These are phyloP conservation scores for Paraphoma sp. DNA, from an alignment of 2,329 filamentous ascomycete genomes.

Conservation along the genomic window DNA sequence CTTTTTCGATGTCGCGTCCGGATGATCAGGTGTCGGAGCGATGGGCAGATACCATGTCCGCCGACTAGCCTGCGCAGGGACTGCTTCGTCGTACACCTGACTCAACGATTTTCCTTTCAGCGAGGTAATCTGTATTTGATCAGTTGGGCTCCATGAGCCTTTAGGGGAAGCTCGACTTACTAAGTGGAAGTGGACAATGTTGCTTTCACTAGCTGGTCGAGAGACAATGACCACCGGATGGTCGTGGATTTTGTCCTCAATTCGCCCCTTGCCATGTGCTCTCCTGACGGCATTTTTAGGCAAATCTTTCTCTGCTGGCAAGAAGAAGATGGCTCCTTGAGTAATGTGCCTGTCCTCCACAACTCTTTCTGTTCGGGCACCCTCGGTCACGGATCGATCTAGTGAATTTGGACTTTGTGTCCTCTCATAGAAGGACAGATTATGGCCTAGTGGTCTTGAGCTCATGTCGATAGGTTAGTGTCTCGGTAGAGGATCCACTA, in stretches of 20 bases:
- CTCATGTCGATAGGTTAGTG: too few species aligned
- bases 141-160: slow-evolving; percentile 2
- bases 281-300: slow-evolving; percentile 33
- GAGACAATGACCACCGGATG: slow-evolving; percentile 44
- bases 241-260: slow-evolving; percentile 43
- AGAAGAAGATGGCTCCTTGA: slow-evolving; percentile 40
- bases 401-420: neutral
- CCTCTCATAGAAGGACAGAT: neutral
- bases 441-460: neutral
- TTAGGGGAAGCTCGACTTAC: slow-evolving; percentile 23
- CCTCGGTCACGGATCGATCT: slow-evolving; percentile 9
- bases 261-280: slow-evolving; percentile 38
- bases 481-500: neutral
- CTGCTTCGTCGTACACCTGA: slow-evolving; percentile 39
- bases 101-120: slow-evolving; percentile 42
- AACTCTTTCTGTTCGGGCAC: slow-evolving; percentile 6
- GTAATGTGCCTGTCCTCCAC: slow-evolving; percentile 24
- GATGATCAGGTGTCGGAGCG: slow-evolving; percentile 37
- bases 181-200: slow-evolving; percentile 43
- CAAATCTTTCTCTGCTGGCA: slow-evolving; percentile 37
- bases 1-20: slow-evolving; percentile 41
- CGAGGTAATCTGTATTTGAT: slow-evolving; percentile 39
- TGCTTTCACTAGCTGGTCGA: slow-evolving; percentile 31
- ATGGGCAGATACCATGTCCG: slow-evolving; percentile 45
- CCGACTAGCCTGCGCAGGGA: slow-evolving; percentile 40